Conservation (phyloP, 2,329 filamentous ascomycete genomes). For the Cercospora sp. region DNA sequence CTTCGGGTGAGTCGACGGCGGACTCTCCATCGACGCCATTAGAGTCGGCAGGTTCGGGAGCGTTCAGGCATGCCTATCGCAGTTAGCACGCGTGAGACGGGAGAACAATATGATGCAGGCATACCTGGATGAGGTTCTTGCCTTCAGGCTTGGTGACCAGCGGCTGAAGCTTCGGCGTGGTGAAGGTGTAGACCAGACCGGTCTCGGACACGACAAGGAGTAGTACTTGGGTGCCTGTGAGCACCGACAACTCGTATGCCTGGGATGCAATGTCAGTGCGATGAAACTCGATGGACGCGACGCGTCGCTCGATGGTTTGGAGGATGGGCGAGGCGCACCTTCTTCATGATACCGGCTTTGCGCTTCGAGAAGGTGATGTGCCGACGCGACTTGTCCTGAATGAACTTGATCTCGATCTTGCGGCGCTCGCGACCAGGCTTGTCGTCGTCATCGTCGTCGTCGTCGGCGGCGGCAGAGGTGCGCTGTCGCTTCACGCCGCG, state of each 20-base stretch:
- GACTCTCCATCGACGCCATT: slow-evolving; percentile 54
- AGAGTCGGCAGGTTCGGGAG: slow-evolving; percentile 83
- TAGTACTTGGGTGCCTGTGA: slow-evolving; percentile 96
- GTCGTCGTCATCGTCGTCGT: slow-evolving; percentile 97
- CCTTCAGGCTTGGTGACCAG: slow-evolving; percentile 97
- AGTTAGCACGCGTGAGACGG: background rate
- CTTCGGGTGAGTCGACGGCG: slow-evolving; percentile 82
- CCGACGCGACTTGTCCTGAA: slow-evolving; percentile 97
- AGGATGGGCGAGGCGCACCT: slow-evolving; percentile 60
- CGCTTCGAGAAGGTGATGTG: slow-evolving; percentile 99
- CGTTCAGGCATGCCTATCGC: slow-evolving; percentile 87
- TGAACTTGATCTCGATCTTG: slow-evolving; percentile 99
- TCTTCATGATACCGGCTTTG: slow-evolving; percentile 99
- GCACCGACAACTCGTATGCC: slow-evolving; percentile 96
- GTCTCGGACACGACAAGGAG: slow-evolving; percentile 96
- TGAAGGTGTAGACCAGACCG: slow-evolving; percentile 96
- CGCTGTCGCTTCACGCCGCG: slow-evolving; percentile 90
- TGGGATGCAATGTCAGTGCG: slow-evolving; percentile 43
- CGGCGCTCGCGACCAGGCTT: slow-evolving; percentile 96
- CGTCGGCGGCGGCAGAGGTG: slow-evolving; percentile 67
- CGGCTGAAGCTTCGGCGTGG: slow-evolving; percentile 95
- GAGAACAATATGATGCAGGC: slow-evolving; percentile 17
- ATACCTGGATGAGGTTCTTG: slow-evolving; percentile 97
- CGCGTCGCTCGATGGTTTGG: slow-evolving; percentile 16
- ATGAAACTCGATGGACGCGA: slow-evolving; percentile 15